Base-by-base conservation (phyloP, 73 alveolate genomes). In the Vitrella brassicaformis region DNA sequence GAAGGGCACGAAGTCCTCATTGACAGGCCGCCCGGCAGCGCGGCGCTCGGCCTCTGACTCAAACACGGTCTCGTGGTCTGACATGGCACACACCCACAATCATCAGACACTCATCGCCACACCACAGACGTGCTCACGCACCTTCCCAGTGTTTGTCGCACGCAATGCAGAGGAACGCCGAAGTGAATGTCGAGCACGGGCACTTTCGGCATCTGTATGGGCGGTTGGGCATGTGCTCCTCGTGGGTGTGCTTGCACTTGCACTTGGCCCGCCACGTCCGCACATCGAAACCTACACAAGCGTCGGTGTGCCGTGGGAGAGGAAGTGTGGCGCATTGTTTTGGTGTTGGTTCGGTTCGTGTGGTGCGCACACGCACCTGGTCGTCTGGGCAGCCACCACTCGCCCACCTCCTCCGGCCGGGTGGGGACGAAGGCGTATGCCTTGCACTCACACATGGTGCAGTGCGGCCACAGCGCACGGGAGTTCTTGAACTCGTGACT, bases 391-490 rank as follows among this genome's bases (percentile, higher is more conserved):
- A 93, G 85, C 92, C 94, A 90, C 87, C 89, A 88, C 79, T 86
- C 92, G 27, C 98, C 98, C 28, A 89, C 81, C 81, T 93, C 97
- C 80, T 93, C 98, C 25, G 98, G 98, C 73, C 94, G 80, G 64
- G 92, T 87, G 14, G 98, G 98, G 26, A 93, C 83, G 84, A 89
- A 93, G 71, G 75, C 74, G 76, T 84, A 89, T 10, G 82, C 93
- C 78, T 88, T 86, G 78, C 97, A 91, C 67, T 80, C 83, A 70
- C 97, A 91, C 56, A 81, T 84, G 31, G 75, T 75, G 76, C 97
- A 91, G 22, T 39, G 4, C 56, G 56, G 56, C 56, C 56, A 39
- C 22, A 14, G 56, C 22, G 56, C 56, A 8, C 56, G 56, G 56
- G 22, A 14, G 56, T 39, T 39, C 22, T 4, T 14, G 56, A 39